These are phyloP conservation scores for Tetraselmis striata DNA, from an alignment of 139 green algal species.

Conservation along the genomic window DNA sequence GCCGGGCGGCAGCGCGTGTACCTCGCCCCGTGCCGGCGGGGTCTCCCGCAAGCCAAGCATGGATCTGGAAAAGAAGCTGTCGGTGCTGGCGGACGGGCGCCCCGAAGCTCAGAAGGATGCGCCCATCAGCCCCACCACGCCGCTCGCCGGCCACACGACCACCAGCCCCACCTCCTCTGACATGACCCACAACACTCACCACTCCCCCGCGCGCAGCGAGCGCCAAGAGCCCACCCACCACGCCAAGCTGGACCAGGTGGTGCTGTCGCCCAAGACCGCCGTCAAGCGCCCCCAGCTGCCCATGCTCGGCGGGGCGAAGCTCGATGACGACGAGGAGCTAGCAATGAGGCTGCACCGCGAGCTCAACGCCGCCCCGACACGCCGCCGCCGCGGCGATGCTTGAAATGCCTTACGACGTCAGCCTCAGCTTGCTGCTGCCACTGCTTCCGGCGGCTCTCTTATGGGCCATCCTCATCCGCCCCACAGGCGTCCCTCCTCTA, in stretches of 20 bases:
- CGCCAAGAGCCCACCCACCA: too few species aligned
- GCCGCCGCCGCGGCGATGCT: not conserved
- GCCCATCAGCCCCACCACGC: not conserved
- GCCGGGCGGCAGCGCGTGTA: not conserved
- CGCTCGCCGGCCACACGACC: not conserved
- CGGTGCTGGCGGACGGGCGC: not conserved
- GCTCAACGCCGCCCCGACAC: slow-evolving; percentile 2
- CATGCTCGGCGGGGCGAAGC: not conserved
- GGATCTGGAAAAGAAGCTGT: not conserved
- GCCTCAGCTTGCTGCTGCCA: too few species aligned
- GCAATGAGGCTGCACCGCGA: slow-evolving; percentile 7
- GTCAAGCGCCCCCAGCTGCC: not conserved
- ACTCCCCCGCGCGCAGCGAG: not conserved
- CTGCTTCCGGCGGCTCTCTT: too few species aligned
- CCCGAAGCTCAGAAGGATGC: not conserved
- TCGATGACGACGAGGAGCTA: slow-evolving; percentile 4
- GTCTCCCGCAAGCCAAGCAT: not conserved
- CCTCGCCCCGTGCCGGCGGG: not conserved
- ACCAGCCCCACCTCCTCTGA: not conserved
- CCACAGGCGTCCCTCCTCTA: too few species aligned
- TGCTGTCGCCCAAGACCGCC: not conserved
- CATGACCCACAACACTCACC: not conserved
- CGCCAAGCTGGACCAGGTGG: not conserved
- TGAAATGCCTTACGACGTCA: too few species aligned
- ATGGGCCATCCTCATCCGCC: too few species aligned